Conservation (phyloP, 2,329 filamentous ascomycete species). For the Grosmannia huntii region DNA sequence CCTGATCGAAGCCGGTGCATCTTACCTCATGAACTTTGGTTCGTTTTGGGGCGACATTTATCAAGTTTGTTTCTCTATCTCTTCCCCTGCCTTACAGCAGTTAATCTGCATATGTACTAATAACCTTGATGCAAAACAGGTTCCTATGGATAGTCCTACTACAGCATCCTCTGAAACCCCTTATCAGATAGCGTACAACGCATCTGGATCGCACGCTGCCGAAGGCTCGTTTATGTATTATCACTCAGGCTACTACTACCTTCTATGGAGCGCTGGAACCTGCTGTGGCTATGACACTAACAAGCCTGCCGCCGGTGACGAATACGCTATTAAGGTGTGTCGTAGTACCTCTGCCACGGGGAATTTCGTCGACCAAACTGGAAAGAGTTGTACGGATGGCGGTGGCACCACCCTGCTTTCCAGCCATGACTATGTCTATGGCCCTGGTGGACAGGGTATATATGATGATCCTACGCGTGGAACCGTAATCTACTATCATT, state of each 20-base stretch:
- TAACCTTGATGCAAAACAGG: neutral
- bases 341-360: constrained; percentile 36
- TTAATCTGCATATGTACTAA: no score
- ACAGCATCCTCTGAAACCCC: constrained; percentile 14
- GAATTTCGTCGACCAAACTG: constrained; percentile 43
- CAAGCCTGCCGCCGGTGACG: constrained; percentile 38
- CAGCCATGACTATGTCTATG: constrained; percentile 45
- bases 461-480: constrained; percentile 35
- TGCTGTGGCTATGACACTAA: constrained; percentile 46
- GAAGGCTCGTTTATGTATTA: constrained; percentile 46
- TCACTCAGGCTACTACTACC: constrained; percentile 40
- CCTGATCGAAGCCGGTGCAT: constrained; percentile 32
- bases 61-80: constrained; percentile 20
- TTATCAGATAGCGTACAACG: constrained; percentile 26
- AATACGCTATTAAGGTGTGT: constrained; percentile 56
- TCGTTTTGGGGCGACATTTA: constrained; percentile 57
- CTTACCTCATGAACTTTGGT: constrained; percentile 43
- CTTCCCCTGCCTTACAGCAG: no score
- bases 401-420: constrained; percentile 47
- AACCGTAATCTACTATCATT: constrained; percentile 47
- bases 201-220: constrained; percentile 20
- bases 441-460: constrained; percentile 49
- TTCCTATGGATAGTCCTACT: constrained; percentile 26
- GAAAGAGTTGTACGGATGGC: constrained; percentile 36
- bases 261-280: constrained; percentile 48